phyloP scores from a whole-genome alignment of 495 filamentous ascomycete genomes.

The Terfezia claveryi region DNA sequence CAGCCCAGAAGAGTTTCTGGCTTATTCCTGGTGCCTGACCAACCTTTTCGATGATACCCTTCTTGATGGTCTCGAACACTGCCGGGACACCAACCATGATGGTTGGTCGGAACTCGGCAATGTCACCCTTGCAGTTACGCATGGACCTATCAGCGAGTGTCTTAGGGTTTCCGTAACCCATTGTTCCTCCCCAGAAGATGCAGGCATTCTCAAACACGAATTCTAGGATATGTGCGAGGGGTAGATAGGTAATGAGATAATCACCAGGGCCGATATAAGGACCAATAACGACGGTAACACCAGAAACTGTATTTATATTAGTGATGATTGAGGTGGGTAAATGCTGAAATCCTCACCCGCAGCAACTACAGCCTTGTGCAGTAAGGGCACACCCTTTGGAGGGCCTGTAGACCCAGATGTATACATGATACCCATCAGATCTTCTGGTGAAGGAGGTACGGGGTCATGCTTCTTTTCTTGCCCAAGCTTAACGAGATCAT shows the following conservation, averaged over 20 bases:
- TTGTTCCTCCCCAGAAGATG: conserved; percentile 82
- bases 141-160: conserved; percentile 80
- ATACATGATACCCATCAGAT: conserved; percentile 98
- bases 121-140: conserved; percentile 87
- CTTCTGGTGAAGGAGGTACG: conserved; percentile 57
- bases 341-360: conserved; percentile 35
- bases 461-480: conserved; percentile 64
- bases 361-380: conserved; percentile 72
- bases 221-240: conserved; percentile 86
- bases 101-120: conserved; percentile 77
- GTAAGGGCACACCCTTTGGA: conserved; percentile 85
- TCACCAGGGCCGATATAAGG: conserved; percentile 72
- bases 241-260: conserved; percentile 73
- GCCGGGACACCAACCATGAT: conserved; percentile 88
- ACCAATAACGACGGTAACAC: conserved; percentile 68
- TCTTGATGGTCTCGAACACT: conserved; percentile 96
- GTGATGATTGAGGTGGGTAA: conserved; percentile 2
- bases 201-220: conserved; percentile 91
- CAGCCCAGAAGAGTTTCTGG: conserved; percentile 80
- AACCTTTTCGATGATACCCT: conserved; percentile 78
- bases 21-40: conserved; percentile 48
- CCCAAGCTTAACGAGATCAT: conserved; percentile 64
- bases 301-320: conserved; percentile 38
- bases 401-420: conserved; percentile 94
- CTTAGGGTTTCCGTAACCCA: conserved; percentile 91